These are phyloP conservation scores for Chaetomiaceae sp. DNA, from an alignment of 2,329 filamentous ascomycete genomes.

Conservation along the genomic window DNA sequence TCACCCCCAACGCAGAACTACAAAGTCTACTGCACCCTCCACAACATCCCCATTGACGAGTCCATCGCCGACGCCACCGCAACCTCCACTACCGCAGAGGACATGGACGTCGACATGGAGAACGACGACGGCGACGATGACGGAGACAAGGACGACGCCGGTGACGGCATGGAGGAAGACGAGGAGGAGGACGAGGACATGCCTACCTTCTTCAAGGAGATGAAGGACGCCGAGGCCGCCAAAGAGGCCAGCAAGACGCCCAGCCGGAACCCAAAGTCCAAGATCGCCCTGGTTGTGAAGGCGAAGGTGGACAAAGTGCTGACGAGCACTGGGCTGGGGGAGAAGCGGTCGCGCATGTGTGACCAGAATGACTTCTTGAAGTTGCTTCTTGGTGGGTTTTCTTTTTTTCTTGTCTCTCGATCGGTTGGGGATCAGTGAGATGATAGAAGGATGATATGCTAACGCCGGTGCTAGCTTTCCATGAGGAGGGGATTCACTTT, in stretches of 20 bases:
- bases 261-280: slow-evolving; percentile 71
- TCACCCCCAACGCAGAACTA: slow-evolving; percentile 58
- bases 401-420: too few relatives aligned
- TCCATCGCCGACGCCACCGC: slow-evolving; percentile 44
- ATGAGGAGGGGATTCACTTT: slow-evolving; percentile 91
- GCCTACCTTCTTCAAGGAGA: slow-evolving; percentile 79
- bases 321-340: slow-evolving; percentile 73
- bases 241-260: slow-evolving; percentile 52
- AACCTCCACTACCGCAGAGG: slow-evolving; percentile 30
- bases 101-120: slow-evolving; percentile 34
- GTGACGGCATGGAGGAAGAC: slow-evolving; percentile 47
- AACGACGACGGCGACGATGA: slow-evolving; percentile 32
- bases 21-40: slow-evolving; percentile 82
- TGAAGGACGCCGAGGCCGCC: slow-evolving; percentile 37
- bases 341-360: slow-evolving; percentile 78
- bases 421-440: not conserved
- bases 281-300: slow-evolving; percentile 74
- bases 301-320: slow-evolving; percentile 84
- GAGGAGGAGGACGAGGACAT: slow-evolving; percentile 69
- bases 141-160: slow-evolving; percentile 44
- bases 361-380: slow-evolving; percentile 91
- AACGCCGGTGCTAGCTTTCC: slow-evolving; percentile 51
- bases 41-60: slow-evolving; percentile 75
- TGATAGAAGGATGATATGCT: not conserved
- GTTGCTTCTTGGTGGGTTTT: slow-evolving; percentile 40